Conservation (phyloP, 139 green algal genomes). For the Micromonas commoda region DNA sequence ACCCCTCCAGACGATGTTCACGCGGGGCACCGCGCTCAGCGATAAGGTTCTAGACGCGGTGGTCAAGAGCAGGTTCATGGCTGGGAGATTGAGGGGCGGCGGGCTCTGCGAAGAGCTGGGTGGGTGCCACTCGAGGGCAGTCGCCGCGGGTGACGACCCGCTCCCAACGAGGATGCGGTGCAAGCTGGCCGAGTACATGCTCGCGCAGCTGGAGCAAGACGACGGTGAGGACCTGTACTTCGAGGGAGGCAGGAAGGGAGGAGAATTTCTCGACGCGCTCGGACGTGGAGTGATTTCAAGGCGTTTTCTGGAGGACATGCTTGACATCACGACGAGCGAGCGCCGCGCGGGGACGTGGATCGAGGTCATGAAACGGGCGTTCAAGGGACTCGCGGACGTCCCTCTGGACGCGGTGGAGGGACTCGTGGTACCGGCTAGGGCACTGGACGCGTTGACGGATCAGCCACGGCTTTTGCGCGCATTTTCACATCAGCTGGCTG, state of each 20-base stretch:
- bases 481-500: neutral
- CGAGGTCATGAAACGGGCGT: neutral
- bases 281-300: neutral
- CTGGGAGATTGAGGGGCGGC: too few species aligned
- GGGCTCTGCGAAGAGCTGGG: too few species aligned
- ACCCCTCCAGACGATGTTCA: too few species aligned
- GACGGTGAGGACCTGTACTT: conserved; percentile 6
- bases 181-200: neutral
- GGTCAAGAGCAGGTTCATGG: too few species aligned
- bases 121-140: too few species aligned
- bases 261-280: neutral
- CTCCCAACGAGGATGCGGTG: neutral
- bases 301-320: neutral
- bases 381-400: neutral
- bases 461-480: neutral
- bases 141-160: neutral
- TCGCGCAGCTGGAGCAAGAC: neutral
- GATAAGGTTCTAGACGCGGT: too few species aligned
- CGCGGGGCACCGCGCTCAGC: too few species aligned
- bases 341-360: neutral
- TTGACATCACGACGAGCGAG: neutral
- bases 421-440: neutral
- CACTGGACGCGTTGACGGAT: neutral
- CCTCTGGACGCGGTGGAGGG: neutral
- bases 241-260: neutral